These are phyloP conservation scores for Cymbopogon flexuosus DNA, from an alignment of 202 grass and related monocot genomes.

Conservation along the genomic window DNA sequence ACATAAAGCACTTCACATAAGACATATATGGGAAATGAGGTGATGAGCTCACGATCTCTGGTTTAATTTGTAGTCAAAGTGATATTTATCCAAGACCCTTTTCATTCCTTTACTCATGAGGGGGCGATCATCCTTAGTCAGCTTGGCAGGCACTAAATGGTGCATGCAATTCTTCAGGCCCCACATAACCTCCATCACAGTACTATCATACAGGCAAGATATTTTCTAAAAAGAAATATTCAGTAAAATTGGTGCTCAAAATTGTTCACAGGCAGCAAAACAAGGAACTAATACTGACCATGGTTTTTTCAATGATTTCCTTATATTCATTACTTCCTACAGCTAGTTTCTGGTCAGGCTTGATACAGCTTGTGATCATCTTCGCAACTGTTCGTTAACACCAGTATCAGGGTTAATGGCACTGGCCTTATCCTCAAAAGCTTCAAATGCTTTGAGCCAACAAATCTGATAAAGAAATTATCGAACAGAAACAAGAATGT, in stretches of 20 bases:
- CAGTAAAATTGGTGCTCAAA: not conserved
- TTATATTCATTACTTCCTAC: slow-evolving; percentile 15
- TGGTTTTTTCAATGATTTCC: not conserved
- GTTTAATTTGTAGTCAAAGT: not conserved
- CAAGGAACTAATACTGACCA: not conserved
- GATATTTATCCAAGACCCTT: not conserved
- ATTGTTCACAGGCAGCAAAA: not conserved
- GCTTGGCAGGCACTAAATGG: not conserved
- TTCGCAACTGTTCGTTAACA: not conserved
- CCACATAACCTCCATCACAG: slow-evolving; percentile 23
- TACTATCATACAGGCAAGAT: not conserved
- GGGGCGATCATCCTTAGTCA: not conserved
- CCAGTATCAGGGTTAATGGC: not conserved
- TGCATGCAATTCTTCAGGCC: slow-evolving; percentile 8
- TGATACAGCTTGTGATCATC: not conserved
- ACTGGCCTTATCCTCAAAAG: not conserved
- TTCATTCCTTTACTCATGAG: not conserved
- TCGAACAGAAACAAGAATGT: not conserved
- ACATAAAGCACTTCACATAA: not conserved
- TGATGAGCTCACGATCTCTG: not conserved
- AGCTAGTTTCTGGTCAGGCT: not conserved
- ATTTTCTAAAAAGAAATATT: not conserved
- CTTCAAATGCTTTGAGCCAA: not conserved
- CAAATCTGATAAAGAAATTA: not conserved
- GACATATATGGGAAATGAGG: not conserved